Base-by-base conservation (phyloP, 805 yeast species). In the Pichia scutulata region DNA sequence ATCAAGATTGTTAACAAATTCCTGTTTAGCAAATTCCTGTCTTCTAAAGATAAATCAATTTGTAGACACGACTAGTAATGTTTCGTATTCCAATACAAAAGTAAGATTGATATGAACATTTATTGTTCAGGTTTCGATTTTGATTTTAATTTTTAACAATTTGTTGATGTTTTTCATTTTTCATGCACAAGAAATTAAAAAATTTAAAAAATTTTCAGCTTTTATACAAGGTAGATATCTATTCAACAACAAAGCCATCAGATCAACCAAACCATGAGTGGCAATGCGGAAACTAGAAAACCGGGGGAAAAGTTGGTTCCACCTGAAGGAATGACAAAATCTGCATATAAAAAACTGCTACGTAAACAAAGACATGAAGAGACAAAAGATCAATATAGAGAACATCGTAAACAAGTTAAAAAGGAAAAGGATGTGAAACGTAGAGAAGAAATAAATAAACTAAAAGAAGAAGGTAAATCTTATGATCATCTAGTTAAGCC, bases 321-420 rank as follows among this genome's bases (percentile, higher is more conserved):
- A 9, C 97, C 97, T 2, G 89, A 81, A 51, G 97, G 96, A 6
- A 84, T 92, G 86, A 82, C 95, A 28, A 88, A 86, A 61, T 76
- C 78, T 16, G 90, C 86, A 51, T 92, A 89, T 86, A 92, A 92
- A 66, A 82, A 82, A 58, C 73, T 76, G 52, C 78, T 83, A 59
- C 81, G 76, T 57, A 52, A 67, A 39, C 43, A 57, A 39, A 49
- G 71, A 75, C 81, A 84, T 75, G 89, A 81, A 43, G 84, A 76
- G 44, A 74, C 75, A 41, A 82, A 86, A 61, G 87, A 76, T 2
- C 82, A 80, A 47, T 80, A 76, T 59, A 71, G 77, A 39, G 74
- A 72, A 44, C 67, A 68, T 12, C 74, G 80, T 54, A 77, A 73
- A 60, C 79, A 72, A 65, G 83, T 77, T 73, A 77, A 80, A 58